These are phyloP conservation scores for Phalaenopsis aphrodite DNA, from an alignment of 106 monocot genomes.

Conservation along the genomic window DNA sequence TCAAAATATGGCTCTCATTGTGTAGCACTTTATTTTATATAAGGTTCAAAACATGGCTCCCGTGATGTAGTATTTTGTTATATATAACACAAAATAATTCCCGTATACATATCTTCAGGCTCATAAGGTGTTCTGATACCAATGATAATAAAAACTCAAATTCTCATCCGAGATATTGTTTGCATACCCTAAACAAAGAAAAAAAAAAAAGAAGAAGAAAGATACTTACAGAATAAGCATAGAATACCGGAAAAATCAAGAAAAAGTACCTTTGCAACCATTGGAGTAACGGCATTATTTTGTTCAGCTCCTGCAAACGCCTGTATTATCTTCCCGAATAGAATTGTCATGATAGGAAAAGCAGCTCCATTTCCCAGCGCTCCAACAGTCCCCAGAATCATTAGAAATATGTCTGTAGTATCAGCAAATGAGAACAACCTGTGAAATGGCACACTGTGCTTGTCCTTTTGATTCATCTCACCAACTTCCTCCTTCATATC, in stretches of 20 bases:
- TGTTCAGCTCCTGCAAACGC: conserved; percentile 5
- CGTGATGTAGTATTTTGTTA: too few species aligned
- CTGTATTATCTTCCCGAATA: not conserved
- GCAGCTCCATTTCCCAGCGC: conserved; percentile 2
- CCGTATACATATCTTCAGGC: too few species aligned
- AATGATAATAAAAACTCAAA: too few species aligned
- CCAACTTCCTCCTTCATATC: not conserved
- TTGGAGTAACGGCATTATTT: not conserved
- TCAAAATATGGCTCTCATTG: too few species aligned
- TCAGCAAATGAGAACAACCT: conserved; percentile 14
- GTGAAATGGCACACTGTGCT: conserved; percentile 6
- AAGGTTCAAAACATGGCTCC: too few species aligned
- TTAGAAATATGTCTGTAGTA: conserved; percentile 1
- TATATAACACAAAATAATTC: too few species aligned
- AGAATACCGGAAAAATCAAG: not conserved
- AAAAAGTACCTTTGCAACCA: not conserved
- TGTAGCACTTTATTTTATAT: too few species aligned
- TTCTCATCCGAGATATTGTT: too few species aligned
- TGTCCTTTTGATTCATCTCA: not conserved
- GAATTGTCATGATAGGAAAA: conserved; percentile 1
- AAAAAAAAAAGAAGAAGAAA: too few species aligned
- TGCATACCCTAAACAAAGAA: too few species aligned
- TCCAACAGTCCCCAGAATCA: conserved; percentile 5
- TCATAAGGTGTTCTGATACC: too few species aligned
- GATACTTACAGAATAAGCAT: too few species aligned